phyloP scores from a whole-genome alignment of 257 asterid genomes.

The Osmanthus fragrans region DNA sequence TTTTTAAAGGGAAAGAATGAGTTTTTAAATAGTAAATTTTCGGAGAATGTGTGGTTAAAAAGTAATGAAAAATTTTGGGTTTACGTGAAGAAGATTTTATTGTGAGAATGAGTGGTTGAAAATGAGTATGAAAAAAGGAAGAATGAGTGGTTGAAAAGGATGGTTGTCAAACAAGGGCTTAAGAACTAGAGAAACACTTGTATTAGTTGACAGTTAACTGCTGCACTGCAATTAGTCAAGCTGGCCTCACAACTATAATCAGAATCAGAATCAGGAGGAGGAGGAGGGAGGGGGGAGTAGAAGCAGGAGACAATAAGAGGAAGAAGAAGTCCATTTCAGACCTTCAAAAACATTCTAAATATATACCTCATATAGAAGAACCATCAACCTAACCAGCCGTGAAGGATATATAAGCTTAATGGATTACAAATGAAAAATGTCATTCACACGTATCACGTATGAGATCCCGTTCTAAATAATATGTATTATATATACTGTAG shows the following conservation, averaged over 20 bases:
- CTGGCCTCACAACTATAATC: not conserved
- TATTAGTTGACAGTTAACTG: not conserved
- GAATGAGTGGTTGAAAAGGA: too few species aligned
- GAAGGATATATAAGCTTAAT: not conserved
- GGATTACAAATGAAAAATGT: not conserved
- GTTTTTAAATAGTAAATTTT: too few species aligned
- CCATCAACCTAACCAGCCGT: not conserved
- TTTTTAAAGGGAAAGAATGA: too few species aligned
- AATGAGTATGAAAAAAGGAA: too few species aligned
- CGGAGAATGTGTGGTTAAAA: too few species aligned
- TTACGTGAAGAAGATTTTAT: too few species aligned
- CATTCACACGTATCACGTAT: not conserved
- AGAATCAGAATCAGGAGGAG: not conserved
- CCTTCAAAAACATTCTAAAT: not conserved
- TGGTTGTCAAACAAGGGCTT: too few species aligned
- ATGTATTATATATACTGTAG: not conserved
- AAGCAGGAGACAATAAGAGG: not conserved
- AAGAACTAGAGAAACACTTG: not conserved
- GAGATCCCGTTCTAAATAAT: not conserved
- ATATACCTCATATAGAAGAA: not conserved
- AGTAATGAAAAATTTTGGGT: too few species aligned
- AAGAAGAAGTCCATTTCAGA: not conserved
- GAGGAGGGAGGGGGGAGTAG: not conserved
- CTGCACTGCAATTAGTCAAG: not conserved
- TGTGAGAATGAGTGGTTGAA: too few species aligned